Evolutionary conservation across 192 early-diverging fungal species (phyloP).

Genomic region (Podochytrium sp.): DNA sequence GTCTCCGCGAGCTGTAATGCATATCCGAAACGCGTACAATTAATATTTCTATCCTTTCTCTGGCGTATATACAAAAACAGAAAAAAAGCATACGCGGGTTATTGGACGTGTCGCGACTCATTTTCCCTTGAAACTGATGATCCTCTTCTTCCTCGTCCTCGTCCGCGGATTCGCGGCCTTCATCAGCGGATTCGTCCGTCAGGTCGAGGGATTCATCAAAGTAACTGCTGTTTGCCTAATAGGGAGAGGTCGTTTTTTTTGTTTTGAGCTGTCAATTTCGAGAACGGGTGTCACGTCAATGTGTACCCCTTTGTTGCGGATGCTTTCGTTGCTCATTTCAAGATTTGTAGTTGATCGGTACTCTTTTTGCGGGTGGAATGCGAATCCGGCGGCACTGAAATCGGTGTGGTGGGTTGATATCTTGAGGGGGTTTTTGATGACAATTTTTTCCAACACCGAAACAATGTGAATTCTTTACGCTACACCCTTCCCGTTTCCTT

Average conservation of each 20-base stretch:
- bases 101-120: conserved; percentile 28
- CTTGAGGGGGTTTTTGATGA: neutral
- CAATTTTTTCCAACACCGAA: too few species aligned
- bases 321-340: conserved; percentile 19
- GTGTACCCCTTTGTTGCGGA: neutral
- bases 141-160: conserved; percentile 29
- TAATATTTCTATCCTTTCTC: neutral
- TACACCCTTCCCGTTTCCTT: too few species aligned
- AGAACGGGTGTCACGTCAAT: neutral
- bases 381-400: neutral
- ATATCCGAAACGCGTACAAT: neutral
- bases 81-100: conserved; percentile 16
- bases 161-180: conserved; percentile 39
- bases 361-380: neutral
- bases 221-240: conserved; percentile 40
- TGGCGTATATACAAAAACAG: neutral
- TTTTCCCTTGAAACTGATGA: conserved; percentile 8
- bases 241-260: neutral
- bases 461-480: too few species aligned
- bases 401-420: neutral
- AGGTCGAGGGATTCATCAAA: conserved; percentile 52
- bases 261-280: neutral
- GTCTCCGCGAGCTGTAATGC: conserved; percentile 41
- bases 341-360: neutral
- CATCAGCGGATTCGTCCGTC: conserved; percentile 38